Evolutionary conservation across 2,329 filamentous ascomycete species (phyloP), one percentile per base, ranked within the genome.

Genomic region (Aspergillus oerlinghausenensis): DNA sequence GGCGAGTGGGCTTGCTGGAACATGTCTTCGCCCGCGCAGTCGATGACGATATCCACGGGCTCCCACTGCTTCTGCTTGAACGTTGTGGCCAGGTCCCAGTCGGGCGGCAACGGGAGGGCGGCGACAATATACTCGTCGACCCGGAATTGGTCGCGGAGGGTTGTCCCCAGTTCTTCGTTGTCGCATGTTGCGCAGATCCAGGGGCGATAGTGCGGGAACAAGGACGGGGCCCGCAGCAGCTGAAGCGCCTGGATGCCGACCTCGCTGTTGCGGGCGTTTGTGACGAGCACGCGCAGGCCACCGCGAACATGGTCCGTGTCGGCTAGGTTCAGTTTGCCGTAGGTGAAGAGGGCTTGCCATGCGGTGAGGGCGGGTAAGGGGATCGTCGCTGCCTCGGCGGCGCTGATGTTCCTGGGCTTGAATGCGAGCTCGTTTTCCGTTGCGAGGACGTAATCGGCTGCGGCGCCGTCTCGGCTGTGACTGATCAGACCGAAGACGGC

Each of bases 341-440:
- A 68, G 14, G 57, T 63, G 57, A 76, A 77, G 28, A 77, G 63
- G 3, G 72, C 73, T 62, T 77, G 73, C 72, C 74, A 78, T 9
- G 73, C 76, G 29, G 73, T 76, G 52, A 78, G 65, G 6, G 67
- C 70, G 1, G 72, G 69, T 4, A 75, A 59, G 0, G 75, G 74
- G 10, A 78, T 65, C 3, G 74, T 69, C 6, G 71, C 69, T 2
- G 73, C 73, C 51, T 73, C 68, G 4, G 64, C 64, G 0, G 68
- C 64, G 19, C 64, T 66, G 28, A 76, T 64, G 56, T 74, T 76
- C n/a, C 54, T 57, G 11, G 74, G 74, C 52, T 74, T 75, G 32
- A 67, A 63, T 11, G 73, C 68, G 25, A 78, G 57, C 58, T 78
- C 75, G 8, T 65, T 56, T 57, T 77, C 74, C 2, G 64, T 64